Base-by-base conservation (phyloP, 257 asterid species). In the Ocimum tenuiflorum region DNA sequence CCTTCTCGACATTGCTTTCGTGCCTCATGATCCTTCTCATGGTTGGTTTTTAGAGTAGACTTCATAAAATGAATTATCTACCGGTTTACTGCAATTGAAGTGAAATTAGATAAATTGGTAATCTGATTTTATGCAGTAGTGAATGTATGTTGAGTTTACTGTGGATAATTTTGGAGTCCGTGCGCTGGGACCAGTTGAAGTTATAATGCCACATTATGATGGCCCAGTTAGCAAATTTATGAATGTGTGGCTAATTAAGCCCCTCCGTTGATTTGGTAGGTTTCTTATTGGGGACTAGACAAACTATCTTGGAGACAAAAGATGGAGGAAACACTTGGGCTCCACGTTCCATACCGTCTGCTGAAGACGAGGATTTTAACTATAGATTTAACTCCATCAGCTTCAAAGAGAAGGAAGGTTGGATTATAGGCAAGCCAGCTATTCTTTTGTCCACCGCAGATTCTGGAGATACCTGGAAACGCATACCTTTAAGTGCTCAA, bases 391-490 rank as follows among this genome's bases (percentile, higher is more conserved):
- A 92, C 57, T 81, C 85, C 74, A 87, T 92, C 75, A 92, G 97
- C 77, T 92, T 92, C 82, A 84, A 79, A 67, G 99, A 96, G 35
- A 94, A 88, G 64, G 96, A 94, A 79, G 99, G 99, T 18, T 94
- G 99, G 97, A 88, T 94, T 74, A 75, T 94, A 43, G 99, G 97
- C 73, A 90, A 94, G 75, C 99, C 99, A 15, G 83, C 96, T 56
- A 88, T 94, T 68, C 63, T 90, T 67, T 63, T 94, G 81, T 79
- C 89, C 79, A 94, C 97, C 68, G 79, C 91, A 0, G 96, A 88
- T 82, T 80, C 95, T 51, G 98, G 98, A 60, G 85, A 88, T 27
- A 88, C 63, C 35, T 91, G 96, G 96, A 68, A 85, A 65, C 85
- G 96, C 33, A 79, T 88, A 75, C 95, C 98, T 12, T 77, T 91